Evolutionary conservation across 2,329 filamentous ascomycete species (phyloP).

Genomic region (Gnomoniopsis sp.): DNA sequence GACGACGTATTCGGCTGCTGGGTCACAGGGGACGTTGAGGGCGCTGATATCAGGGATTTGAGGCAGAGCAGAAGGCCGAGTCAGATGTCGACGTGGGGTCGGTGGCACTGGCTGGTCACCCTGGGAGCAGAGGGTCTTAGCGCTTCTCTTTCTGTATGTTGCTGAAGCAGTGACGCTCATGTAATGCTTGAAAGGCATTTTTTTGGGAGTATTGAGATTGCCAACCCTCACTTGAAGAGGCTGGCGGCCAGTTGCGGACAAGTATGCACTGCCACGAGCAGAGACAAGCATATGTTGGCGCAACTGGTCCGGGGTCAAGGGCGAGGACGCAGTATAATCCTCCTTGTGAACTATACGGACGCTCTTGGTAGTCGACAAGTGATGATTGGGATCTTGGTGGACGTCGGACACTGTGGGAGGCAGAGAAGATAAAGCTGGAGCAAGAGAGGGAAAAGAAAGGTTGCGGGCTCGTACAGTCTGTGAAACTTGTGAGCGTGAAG

Average conservation of each 20-base stretch:
- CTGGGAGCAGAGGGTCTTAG: conserved; percentile 46
- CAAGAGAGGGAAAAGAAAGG: conserved; percentile 19
- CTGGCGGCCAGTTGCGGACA: neutral
- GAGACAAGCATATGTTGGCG: conserved; percentile 3
- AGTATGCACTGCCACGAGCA: conserved; percentile 7
- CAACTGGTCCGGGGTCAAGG: conserved; percentile 9
- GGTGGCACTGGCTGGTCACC: conserved; percentile 50
- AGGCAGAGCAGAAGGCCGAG: conserved; percentile 68
- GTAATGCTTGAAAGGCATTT: conserved; percentile 33
- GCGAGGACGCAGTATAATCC: conserved; percentile 19
- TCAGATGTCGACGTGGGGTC: conserved; percentile 59
- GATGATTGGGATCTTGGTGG: neutral
- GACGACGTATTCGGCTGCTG: conserved; percentile 76
- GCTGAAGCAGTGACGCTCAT: conserved; percentile 45
- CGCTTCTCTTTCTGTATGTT: conserved; percentile 38
- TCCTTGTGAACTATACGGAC: conserved; percentile 40
- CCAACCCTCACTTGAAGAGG: conserved; percentile 8
- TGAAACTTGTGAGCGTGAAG: conserved; percentile 66
- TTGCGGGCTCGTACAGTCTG: conserved; percentile 58
- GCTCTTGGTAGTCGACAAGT: conserved; percentile 36
- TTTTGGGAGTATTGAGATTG: conserved; percentile 18
- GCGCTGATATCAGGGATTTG: conserved; percentile 71
- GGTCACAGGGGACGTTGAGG: conserved; percentile 63
- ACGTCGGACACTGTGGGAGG: neutral
- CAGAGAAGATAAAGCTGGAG: neutral